Evolutionary conservation across 495 filamentous ascomycete genomes (phyloP), one percentile per base, ranked within the genome.

Genomic region (Trichoderma gamsii): DNA sequence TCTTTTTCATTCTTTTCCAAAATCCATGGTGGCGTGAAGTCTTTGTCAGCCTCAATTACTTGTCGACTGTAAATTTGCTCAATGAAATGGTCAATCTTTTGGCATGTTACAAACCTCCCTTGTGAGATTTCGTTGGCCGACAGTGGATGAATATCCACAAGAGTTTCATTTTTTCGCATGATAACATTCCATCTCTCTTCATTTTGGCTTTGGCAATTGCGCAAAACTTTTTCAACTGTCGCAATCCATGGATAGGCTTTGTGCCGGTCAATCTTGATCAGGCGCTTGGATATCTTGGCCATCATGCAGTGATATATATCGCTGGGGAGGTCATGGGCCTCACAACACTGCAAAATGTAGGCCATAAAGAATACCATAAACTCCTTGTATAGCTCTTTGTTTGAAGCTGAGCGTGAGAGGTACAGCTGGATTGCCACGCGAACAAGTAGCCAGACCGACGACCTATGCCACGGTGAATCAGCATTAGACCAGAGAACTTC

Each of bases 361-460:
- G 70, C 46, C 73, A 85, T 78, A 72, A 87, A 76, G 65, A 78
- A 86, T 0, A 85, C 49, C 79, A 88, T 85, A 67, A 87, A 82
- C 0, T 71, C 61, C 65, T 91, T 91, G 76, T 89, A 90, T 0
- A 73, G 67, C 0, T 73, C 67, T 5, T 67, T 52, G 4, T 67
- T 66, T 7, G 21, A 68, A 1, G 21, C 15, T 0, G 46, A 5
- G 7, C 72, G 69, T 8, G 52, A 23, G 15, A 77, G 56, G 0
- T 41, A 51, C 0, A 80, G 69, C 63, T 88, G 86, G 41, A 89
- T 65, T 0, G 77, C 70, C 2, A 88, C 86, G 0, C 88, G 84
- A 13, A 88, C 63, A 0, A 90, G 75, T 2, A 90, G 74, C 87
- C 88, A 90, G 0, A 85, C 65, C 0, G 86, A 71, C 23, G 86